These are phyloP conservation scores for Fistulifera solaris DNA, from an alignment of 108 stramenopile species.

Conservation along the genomic window DNA sequence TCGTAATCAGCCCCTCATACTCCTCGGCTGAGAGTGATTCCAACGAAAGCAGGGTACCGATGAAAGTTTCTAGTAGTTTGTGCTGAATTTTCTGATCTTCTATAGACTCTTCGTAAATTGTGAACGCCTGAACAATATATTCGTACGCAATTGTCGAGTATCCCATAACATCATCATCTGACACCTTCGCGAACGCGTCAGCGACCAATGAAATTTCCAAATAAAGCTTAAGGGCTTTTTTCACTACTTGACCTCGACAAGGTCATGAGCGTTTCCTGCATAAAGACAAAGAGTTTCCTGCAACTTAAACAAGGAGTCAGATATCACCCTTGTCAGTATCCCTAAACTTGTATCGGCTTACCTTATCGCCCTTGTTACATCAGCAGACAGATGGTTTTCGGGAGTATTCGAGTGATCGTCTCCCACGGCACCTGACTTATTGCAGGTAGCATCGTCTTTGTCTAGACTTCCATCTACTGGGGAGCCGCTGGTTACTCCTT, in stretches of 20 bases:
- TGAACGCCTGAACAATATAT: slow-evolving; percentile 88
- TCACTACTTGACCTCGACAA: slow-evolving; percentile 69
- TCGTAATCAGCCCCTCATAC: slow-evolving; percentile 91
- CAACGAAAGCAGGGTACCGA: slow-evolving; percentile 79
- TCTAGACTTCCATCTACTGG: neutral
- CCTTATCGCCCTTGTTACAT: too few relatives aligned
- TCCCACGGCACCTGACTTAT: too few relatives aligned
- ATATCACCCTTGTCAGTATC: slow-evolving; percentile 4
- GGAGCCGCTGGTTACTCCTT: neutral
- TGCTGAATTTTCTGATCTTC: slow-evolving; percentile 79
- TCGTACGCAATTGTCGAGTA: slow-evolving; percentile 87
- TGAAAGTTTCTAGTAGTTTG: slow-evolving; percentile 71
- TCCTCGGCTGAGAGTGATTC: slow-evolving; percentile 64
- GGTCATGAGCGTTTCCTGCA: slow-evolving; percentile 84
- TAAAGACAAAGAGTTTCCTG: slow-evolving; percentile 90
- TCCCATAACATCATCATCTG: neutral
- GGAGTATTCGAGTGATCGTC: too few relatives aligned
- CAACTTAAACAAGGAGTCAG: slow-evolving; percentile 23
- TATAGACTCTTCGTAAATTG: slow-evolving; percentile 88
- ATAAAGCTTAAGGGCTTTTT: slow-evolving; percentile 73
- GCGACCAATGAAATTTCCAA: slow-evolving; percentile 83
- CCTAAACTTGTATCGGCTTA: neutral
- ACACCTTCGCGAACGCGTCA: slow-evolving; percentile 39
- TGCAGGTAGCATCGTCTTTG: neutral
- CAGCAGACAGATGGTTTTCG: too few relatives aligned